Base-by-base conservation (phyloP, 768 basidiomycete species). In the Suillus discolor region DNA sequence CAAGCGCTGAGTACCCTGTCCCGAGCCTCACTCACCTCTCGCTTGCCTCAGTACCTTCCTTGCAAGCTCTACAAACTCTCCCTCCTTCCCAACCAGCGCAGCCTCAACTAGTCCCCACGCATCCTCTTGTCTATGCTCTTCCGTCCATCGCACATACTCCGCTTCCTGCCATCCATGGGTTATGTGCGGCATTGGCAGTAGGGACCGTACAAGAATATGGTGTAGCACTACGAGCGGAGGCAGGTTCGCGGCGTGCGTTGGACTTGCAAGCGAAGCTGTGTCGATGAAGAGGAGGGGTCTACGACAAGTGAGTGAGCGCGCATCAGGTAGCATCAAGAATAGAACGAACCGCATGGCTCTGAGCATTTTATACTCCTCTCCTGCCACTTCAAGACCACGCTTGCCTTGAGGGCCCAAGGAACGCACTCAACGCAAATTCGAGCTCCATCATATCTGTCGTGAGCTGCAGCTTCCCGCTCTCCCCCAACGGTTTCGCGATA, bases 381-480 rank as follows among this genome's bases (percentile, higher is more conserved):
- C 96, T 9, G 96, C 84, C 18, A 79, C 83, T 67, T 92, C 91
- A 49, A 97, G 80, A 70, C 87, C 85, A 6, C 89, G 85, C 71
- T 88, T 87, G 65, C 81, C n/a, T 82, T 67, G 85, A 84, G 2
- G 80, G 74, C 60, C 83, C 82, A 79, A 89, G 81, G 75, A 98
- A 93, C 4, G 92, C 86, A 70, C 89, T 91, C 63, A 99, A 75
- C 0, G 93, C 89, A 75, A 99, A 97, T 79, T 99, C 97, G 66
- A 99, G 84, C 75, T 95, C 93, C 0, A 96, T 92, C 95, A 98
- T 97, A 76, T 99, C 97, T 57, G 89, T 92, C 65, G 95, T 94
- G 68, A 99, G 82, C 78, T 97, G 96, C 31, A 99, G 85, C 75
- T 97, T 98, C 16, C 96, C 96, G 65, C 86, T 85, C 80, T 99